These are phyloP conservation scores for Boletus semigastroideus DNA, from an alignment of 1,284 basidiomycete species.

Conservation along the genomic window DNA sequence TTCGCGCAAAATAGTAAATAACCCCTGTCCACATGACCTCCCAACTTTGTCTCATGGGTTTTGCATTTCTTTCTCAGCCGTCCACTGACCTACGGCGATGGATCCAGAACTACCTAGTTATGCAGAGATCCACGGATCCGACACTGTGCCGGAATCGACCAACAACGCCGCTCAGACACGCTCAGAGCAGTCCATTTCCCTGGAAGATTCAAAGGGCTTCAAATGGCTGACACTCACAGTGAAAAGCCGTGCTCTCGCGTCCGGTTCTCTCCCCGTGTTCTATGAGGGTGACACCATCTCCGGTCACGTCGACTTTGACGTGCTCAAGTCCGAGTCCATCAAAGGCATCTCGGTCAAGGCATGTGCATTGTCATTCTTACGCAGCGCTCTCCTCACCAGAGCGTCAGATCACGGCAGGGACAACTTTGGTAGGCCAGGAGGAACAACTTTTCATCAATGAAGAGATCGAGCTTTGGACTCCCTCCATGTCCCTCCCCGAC, in stretches of 20 bases:
- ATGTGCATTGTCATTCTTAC: slow-evolving; percentile 7
- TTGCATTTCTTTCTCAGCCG: background rate
- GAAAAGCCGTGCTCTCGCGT: slow-evolving; percentile 38
- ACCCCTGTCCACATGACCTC: slow-evolving; percentile 7
- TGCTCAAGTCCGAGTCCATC: slow-evolving; percentile 44
- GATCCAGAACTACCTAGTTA: slow-evolving; percentile 18
- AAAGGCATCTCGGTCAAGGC: slow-evolving; percentile 47
- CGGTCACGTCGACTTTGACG: slow-evolving; percentile 45
- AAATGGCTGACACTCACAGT: slow-evolving; percentile 46
- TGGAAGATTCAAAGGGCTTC: slow-evolving; percentile 41
- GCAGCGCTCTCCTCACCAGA: background rate
- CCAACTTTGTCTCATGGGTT: background rate
- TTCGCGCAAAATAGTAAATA: slow-evolving; percentile 5
- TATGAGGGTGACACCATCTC: slow-evolving; percentile 44
- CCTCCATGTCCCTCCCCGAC: slow-evolving; percentile 24
- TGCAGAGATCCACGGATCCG: slow-evolving; percentile 1
- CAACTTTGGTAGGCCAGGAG: slow-evolving; percentile 45
- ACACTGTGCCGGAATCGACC: background rate
- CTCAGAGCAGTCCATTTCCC: slow-evolving; percentile 35
- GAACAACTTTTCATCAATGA: slow-evolving; percentile 43
- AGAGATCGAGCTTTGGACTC: slow-evolving; percentile 39
- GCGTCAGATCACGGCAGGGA: slow-evolving; percentile 41
- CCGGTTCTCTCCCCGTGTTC: slow-evolving; percentile 39
- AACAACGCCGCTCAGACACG: background rate
- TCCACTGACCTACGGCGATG: background rate